phyloP scores from a whole-genome alignment of 345 rosid species.

The Leavenworthia alabamica region DNA sequence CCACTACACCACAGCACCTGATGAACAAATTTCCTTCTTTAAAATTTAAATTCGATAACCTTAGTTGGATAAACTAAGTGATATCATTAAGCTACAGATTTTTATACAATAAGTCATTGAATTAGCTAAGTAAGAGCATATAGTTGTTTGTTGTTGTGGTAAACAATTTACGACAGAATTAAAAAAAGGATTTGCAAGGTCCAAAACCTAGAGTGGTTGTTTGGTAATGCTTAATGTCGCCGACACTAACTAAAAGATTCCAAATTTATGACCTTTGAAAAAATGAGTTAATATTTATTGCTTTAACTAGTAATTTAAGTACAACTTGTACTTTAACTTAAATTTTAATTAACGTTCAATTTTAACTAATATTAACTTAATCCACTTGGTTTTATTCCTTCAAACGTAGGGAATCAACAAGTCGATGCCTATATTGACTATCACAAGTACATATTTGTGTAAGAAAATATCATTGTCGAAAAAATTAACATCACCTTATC shows the following conservation, averaged over 20 bases:
- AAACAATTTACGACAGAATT: too few species aligned
- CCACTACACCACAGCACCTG: constrained; percentile 32
- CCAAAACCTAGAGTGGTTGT: constrained; percentile 1
- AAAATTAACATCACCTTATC: neutral
- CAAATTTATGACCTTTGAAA: neutral
- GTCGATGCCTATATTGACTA: neutral
- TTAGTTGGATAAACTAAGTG: neutral
- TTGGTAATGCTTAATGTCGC: neutral
- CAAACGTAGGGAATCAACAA: neutral
- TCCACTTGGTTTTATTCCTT: neutral
- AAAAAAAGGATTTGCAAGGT: too few species aligned
- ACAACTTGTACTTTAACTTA: neutral
- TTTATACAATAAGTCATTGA: too few species aligned
- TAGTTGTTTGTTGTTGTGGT: too few species aligned
- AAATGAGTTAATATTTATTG: neutral
- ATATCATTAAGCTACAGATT: neutral
- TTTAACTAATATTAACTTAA: neutral
- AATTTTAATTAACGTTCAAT: neutral
- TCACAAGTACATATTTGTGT: neutral
- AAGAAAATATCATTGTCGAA: neutral
- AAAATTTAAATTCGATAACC: accelerated
- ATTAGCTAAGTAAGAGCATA: too few species aligned
- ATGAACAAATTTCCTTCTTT: accelerated
- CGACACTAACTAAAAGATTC: neutral
- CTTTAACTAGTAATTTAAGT: neutral